A percentile compares a stretch with the other conserved stretches of the same genome.
Evolutionary conservation across 2,329 filamentous ascomycete species (phyloP).

Genomic region (Fusarium pseudoanthophilum): DNA sequence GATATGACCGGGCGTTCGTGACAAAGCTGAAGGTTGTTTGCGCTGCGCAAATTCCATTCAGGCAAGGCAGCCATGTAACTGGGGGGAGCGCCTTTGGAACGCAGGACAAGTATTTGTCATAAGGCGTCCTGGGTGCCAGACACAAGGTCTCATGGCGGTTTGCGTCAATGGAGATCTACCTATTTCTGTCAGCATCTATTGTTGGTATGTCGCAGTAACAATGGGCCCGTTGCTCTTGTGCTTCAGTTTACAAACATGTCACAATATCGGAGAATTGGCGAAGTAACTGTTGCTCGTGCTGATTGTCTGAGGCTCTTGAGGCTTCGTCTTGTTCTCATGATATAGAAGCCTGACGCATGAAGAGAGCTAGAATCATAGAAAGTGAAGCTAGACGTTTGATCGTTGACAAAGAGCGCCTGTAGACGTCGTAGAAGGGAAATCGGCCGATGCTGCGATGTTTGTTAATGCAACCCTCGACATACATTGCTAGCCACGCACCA

Average conservation of each 20-base stretch:
- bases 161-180: neutral
- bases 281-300: neutral
- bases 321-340: neutral
- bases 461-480: neutral
- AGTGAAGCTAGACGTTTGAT: neutral
- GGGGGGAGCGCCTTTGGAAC: too few species aligned
- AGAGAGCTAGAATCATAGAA: neutral
- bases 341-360: fast-evolving
- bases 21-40: neutral
- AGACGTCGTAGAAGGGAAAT: neutral
- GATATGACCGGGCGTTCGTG: neutral
- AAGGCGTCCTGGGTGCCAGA: too few species aligned
- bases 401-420: neutral
- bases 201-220: neutral
- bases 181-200: neutral
- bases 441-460: neutral
- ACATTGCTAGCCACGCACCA: neutral
- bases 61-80: neutral
- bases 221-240: neutral
- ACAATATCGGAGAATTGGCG: neutral
- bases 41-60: neutral
- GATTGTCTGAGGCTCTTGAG: neutral
- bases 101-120: neutral
- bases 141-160: neutral
- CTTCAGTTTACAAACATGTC: neutral